These are phyloP conservation scores for Dactylellina haptotyla DNA, from an alignment of 2,329 filamentous ascomycete genomes.

Conservation along the genomic window DNA sequence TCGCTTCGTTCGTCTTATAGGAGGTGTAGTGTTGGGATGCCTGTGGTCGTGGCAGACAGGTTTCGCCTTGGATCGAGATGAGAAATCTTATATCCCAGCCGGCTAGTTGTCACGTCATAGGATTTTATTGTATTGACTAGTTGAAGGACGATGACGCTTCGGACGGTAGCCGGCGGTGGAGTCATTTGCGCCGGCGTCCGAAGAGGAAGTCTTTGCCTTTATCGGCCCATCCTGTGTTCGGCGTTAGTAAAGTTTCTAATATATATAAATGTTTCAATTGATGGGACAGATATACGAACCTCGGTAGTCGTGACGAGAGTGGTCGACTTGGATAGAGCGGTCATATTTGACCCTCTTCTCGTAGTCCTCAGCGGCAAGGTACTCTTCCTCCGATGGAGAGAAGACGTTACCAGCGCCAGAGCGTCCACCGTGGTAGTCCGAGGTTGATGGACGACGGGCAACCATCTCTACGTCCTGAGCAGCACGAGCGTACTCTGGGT, in stretches of 20 bases:
- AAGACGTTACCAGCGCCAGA: conserved; percentile 79
- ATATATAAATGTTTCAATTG: not conserved
- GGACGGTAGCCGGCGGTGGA: conserved; percentile 54
- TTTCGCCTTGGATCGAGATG: conserved; percentile 21
- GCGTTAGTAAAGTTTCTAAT: conserved; percentile 20
- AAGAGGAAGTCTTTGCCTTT: conserved; percentile 65
- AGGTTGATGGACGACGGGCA: conserved; percentile 68
- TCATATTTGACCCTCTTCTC: conserved; percentile 56
- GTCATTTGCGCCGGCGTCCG: conserved; percentile 51
- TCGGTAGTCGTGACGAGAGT: conserved; percentile 57
- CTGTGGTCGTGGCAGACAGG: conserved; percentile 43
- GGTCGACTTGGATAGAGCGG: conserved; percentile 55
- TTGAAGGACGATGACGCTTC: conserved; percentile 51
- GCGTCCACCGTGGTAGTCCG: conserved; percentile 74
- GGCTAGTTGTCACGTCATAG: conserved; percentile 53
- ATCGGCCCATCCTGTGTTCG: conserved; percentile 64
- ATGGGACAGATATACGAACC: conserved; percentile 16
- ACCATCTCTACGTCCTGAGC: conserved; percentile 82
- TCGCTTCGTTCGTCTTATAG: conserved; percentile 4
- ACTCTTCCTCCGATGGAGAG: conserved; percentile 64
- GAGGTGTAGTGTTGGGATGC: not conserved
- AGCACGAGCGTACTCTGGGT: conserved; percentile 74
- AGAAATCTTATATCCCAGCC: conserved; percentile 24
- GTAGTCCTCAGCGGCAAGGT: conserved; percentile 61
- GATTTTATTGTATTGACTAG: conserved; percentile 30